Evolutionary conservation across 352 stramenopile genomes (phyloP).

Genomic region (Phytophthora capsici): DNA sequence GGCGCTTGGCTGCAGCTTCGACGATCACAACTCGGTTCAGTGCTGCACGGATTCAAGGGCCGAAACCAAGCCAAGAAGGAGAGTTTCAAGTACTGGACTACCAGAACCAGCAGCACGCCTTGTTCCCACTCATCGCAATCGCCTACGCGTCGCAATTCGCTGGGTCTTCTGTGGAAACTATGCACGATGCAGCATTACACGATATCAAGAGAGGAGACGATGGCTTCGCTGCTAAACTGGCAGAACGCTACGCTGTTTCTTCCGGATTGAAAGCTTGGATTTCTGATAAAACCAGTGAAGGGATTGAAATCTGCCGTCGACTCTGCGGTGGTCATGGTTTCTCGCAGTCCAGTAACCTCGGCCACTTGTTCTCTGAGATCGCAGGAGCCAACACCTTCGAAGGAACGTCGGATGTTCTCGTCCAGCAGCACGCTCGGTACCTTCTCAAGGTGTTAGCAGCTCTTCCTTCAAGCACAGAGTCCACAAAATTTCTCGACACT

Average conservation of each 20-base stretch:
- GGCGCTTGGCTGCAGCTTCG: slow-evolving; percentile 14
- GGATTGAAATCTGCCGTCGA: slow-evolving; percentile 50
- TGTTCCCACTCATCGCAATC: slow-evolving; percentile 51
- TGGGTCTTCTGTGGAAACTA: slow-evolving; percentile 19
- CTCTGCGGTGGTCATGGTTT: slow-evolving; percentile 55
- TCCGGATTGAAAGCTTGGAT: slow-evolving; percentile 63
- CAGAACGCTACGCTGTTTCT: slow-evolving; percentile 54
- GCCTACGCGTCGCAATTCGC: slow-evolving; percentile 36
- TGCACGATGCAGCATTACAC: slow-evolving; percentile 40
- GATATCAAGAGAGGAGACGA: slow-evolving; percentile 37
- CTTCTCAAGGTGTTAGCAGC: slow-evolving; percentile 49
- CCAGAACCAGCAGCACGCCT: slow-evolving; percentile 55
- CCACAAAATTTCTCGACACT: slow-evolving; percentile 39
- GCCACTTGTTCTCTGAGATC: slow-evolving; percentile 40
- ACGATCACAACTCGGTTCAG: slow-evolving; percentile 58
- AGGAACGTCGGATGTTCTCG: slow-evolving; percentile 74
- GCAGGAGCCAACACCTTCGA: slow-evolving; percentile 60
- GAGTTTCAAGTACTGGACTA: slow-evolving; percentile 64
- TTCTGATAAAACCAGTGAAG: slow-evolving; percentile 42
- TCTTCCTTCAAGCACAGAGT: slow-evolving; percentile 12
- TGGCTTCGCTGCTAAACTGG: slow-evolving; percentile 45
- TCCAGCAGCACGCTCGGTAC: slow-evolving; percentile 68
- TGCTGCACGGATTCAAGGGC: slow-evolving; percentile 46
- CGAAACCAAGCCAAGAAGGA: slow-evolving; percentile 37
- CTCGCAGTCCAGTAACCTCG: slow-evolving; percentile 38